Evolutionary conservation across 331 rosid species (phyloP).

Genomic region (Saraca asoca): DNA sequence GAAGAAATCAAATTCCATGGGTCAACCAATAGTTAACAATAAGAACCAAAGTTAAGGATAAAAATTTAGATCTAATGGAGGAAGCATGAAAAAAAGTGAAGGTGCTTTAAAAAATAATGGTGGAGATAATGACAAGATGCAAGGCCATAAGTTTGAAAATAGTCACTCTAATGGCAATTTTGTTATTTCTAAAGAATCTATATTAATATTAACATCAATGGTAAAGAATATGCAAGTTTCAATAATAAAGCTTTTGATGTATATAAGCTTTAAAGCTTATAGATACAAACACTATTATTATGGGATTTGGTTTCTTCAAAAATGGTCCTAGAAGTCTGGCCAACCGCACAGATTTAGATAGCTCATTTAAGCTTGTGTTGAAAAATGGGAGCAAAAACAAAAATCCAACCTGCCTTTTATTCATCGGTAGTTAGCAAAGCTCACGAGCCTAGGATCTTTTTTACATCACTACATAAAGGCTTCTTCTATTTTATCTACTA

Average conservation of each 20-base stretch:
- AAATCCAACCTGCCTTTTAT: no score
- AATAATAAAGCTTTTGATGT: slow-evolving; percentile 93
- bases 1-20: slow-evolving; percentile 65
- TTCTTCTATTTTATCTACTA: no score
- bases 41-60: slow-evolving; percentile 66
- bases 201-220: slow-evolving; percentile 48
- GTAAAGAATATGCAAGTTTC: slow-evolving; percentile 71
- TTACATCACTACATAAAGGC: no score
- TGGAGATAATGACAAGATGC: slow-evolving; percentile 45
- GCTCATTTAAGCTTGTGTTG: no score
- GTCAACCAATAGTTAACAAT: slow-evolving; percentile 47
- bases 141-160: slow-evolving; percentile 62
- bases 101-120: slow-evolving; percentile 55
- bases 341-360: no score
- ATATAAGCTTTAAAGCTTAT: slow-evolving; percentile 88
- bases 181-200: slow-evolving; percentile 52
- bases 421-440: no score
- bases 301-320: no score
- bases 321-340: no score
- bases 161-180: slow-evolving; percentile 61
- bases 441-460: no score
- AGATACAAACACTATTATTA: no score
- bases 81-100: slow-evolving; percentile 56
- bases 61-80: slow-evolving; percentile 60
- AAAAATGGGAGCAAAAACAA: no score